A percentile compares a stretch with the other conserved stretches of the same genome.
phyloP scores from a whole-genome alignment of 2,329 filamentous ascomycete species.

The Pseudogymnoascus destructans region DNA sequence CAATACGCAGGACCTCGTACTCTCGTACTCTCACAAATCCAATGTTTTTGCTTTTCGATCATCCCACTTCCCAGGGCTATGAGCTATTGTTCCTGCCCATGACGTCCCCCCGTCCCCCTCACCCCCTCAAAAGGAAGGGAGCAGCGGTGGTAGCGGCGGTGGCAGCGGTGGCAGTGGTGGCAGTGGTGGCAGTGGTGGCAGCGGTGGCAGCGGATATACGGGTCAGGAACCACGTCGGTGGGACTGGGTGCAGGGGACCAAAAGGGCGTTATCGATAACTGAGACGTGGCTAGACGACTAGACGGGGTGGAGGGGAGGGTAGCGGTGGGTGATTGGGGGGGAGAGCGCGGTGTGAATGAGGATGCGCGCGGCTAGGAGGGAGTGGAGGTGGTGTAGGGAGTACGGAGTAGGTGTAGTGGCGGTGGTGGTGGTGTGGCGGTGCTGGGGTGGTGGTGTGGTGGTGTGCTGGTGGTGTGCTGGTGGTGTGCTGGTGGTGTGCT shows the following conservation, averaged over 20 bases:
- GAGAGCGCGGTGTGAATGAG: not conserved
- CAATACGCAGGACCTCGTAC: too few species aligned
- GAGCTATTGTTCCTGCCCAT: not conserved
- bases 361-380: not conserved
- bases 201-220: too few species aligned
- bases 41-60: not conserved
- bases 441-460: not conserved
- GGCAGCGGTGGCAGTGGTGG: too few species aligned
- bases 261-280: not conserved
- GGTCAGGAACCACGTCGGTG: not conserved
- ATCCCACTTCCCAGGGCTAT: not conserved
- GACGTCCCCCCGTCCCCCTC: too few species aligned
- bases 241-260: not conserved
- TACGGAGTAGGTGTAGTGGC: too few species aligned
- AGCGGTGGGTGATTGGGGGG: not conserved
- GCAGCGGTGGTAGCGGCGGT: too few species aligned
- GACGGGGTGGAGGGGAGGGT: not conserved
- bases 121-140: not conserved
- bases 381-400: too few species aligned
- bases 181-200: too few species aligned
- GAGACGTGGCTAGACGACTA: not conserved
- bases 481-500: too few species aligned
- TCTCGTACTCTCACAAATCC: too few species aligned
- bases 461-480: not conserved
- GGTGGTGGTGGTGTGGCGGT: too few species aligned